These are phyloP conservation scores for Dothidotthia symphoricarpi DNA, from an alignment of 2,329 filamentous ascomycete species.

Conservation along the genomic window DNA sequence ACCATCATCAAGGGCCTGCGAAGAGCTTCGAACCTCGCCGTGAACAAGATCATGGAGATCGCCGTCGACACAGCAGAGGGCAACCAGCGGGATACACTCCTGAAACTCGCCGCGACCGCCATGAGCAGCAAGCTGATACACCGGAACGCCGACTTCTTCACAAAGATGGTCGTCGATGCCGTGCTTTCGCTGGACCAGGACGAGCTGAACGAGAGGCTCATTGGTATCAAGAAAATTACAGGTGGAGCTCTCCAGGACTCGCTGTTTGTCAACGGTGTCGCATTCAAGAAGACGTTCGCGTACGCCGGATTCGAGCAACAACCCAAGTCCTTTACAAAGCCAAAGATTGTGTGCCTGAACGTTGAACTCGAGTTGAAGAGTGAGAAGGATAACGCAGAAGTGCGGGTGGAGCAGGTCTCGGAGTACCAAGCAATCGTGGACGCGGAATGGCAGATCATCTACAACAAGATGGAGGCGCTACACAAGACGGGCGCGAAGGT, in stretches of 20 bases:
- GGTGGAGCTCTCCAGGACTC: constrained; percentile 95
- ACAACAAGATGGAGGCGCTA: constrained; percentile 95
- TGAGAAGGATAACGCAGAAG: constrained; percentile 98
- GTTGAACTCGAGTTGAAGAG: constrained; percentile 98
- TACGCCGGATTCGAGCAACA: constrained; percentile 99
- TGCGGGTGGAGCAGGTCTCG: constrained; percentile 95
- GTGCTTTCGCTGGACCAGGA: constrained; percentile 94
- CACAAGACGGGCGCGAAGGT: constrained; percentile 96
- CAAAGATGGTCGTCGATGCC: constrained; percentile 96
- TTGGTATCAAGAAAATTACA: constrained; percentile 97
- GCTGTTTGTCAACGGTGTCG: constrained; percentile 94
- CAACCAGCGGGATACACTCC: constrained; percentile 81
- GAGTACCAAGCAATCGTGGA: constrained; percentile 99
- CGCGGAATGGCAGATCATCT: constrained; percentile 99
- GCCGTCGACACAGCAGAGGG: constrained; percentile 79
- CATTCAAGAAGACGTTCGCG: constrained; percentile 99
- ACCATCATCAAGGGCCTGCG: constrained; percentile 95
- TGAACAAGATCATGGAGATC: constrained; percentile 99
- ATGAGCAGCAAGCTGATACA: constrained; percentile 99
- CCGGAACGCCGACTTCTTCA: constrained; percentile 95
- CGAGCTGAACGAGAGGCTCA: constrained; percentile 95
- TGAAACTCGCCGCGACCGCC: constrained; percentile 87
- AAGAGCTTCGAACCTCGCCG: constrained; percentile 82
- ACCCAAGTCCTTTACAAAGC: constrained; percentile 89
- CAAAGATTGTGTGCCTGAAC: constrained; percentile 95